phyloP scores from a whole-genome alignment of 2,329 filamentous ascomycete species.

The Colletotrichum trifolii region DNA sequence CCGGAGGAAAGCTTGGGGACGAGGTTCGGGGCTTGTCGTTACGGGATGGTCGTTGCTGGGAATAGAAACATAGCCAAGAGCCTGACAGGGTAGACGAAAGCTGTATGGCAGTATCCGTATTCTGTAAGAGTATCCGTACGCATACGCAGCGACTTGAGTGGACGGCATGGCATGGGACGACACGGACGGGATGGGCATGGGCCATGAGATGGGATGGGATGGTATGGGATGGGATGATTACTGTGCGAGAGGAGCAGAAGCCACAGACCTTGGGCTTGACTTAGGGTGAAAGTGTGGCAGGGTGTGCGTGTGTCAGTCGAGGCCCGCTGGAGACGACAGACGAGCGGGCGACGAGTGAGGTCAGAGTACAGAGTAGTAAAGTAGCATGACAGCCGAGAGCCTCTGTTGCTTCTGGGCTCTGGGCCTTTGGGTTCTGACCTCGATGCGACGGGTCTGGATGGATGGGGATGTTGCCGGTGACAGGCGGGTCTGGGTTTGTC shows the following conservation, averaged over 20 bases:
- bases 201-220: neutral
- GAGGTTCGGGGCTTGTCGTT: neutral
- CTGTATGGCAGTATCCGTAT: no score
- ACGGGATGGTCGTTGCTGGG: conserved; percentile 7
- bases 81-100: neutral
- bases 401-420: conserved; percentile 20
- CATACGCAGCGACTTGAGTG: neutral
- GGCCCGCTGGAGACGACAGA: conserved; percentile 25
- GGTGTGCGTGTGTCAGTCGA: conserved; percentile 35
- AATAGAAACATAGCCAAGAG: conserved; percentile 8
- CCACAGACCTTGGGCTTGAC: conserved; percentile 10
- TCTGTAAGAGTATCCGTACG: neutral
- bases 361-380: conserved; percentile 11
- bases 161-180: conserved; percentile 1
- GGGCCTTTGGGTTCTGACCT: conserved; percentile 23
- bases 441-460: conserved; percentile 33
- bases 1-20: conserved; percentile 12
- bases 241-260: conserved; percentile 2
- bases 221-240: neutral
- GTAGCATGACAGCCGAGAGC: conserved; percentile 16
- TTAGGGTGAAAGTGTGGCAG: conserved; percentile 15
- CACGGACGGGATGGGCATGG: neutral
- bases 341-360: conserved; percentile 28
- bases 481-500: neutral
- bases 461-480: conserved; percentile 36